Evolutionary conservation across 2,329 filamentous ascomycete genomes (phyloP), one percentile per base, ranked within the genome.

Genomic region (Apiospora kogelbergensis): DNA sequence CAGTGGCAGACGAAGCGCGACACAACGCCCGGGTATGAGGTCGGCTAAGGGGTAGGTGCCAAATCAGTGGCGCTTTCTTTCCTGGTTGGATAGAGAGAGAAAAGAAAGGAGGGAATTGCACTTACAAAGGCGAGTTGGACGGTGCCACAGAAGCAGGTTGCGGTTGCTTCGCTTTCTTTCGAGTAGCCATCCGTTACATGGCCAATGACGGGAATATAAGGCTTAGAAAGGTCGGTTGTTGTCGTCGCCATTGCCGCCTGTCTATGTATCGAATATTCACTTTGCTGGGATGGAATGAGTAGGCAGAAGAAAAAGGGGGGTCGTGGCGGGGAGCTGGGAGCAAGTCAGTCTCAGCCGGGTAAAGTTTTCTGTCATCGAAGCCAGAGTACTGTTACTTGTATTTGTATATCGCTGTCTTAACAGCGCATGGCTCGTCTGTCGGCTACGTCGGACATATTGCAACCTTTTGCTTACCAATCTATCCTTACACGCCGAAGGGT

Each of bases 1-100:
- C 88, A 91, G 79, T 90, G 82, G 78, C 88, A 91, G 72, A 90
- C 73, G 73, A 90, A 89, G 6, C 80, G 84, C 70, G 79, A 77
- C 22, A 85, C 70, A 0, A 89, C 75, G 11, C 81, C 84, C 0
- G 81, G 81, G 0, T 77, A 81, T 70, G 83, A 72, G 22, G 79
- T 83, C 1, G 86, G 84, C 83, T 86, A 63, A 37, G 2, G 1
- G 7, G 37, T n/a, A 70, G 24, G 48, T 33, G 6, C 15, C 20
- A 37, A 20, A 17, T 60, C n/a, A 60, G 53, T 26, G 17, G 26
- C 17, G 48, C 13, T 24, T 3, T 15, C n/a, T 26, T 5, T 15
- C 3, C 20, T 33, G 24, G 2, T 33, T 20, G 15, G 9, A 11
- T 13, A 13, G 20, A 11, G 1, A 33, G 45, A 24, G 45, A 15